Base-by-base conservation (phyloP, 2,329 filamentous ascomycete genomes). In the Ilyonectria destructans region DNA sequence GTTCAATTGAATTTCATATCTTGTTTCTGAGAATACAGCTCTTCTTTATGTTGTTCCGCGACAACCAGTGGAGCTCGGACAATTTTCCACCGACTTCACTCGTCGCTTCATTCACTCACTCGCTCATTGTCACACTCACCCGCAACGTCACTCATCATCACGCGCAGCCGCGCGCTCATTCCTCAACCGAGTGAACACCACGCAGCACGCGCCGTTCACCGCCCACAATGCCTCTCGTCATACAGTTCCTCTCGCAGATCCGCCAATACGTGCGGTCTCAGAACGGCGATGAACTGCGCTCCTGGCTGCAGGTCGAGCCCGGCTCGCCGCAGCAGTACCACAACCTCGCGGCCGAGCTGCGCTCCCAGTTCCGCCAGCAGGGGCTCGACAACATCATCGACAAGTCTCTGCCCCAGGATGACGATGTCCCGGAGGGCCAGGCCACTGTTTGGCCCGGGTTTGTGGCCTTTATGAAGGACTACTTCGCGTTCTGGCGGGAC, bases 401-500 rank as follows among this genome's bases (percentile, higher is more conserved):
- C 65, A 86, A 85, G 52, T 83, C 87, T 12, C 85, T 96, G 1
- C 91, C 91, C 0, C 86, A 91, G 67, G 88, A 91, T 8, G 87
- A 91, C 59, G 87, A 92, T 48, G 87, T 89, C 2, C 84, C 86
- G 0, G 89, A 92, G 58, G 91, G 90, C 1, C 86, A 88, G 69
- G 90, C 87, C 48, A 88, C 91, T 8, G 86, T 88, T 0, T 97
- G 94, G 94, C 89, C 90, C 0, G 89, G 92, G 1, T 94, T 97
- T 78, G 85, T 92, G 57, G 87, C 90, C 2, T 97, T 97, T 77
- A 89, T 97, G 80, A 92, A 90, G 74, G 90, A 94, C 57, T 98
- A 97, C 77, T 85, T 97, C 71, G 85, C 88, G 51, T 97, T 95
- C 75, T 89, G 96, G 85, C 86, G 95, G 63, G 93, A 97, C 76